Percentiles rank a stretch among this genome's conserved stretches.
Conservation (phyloP, 495 filamentous ascomycete genomes). For the Bryoglossum gracile region DNA sequence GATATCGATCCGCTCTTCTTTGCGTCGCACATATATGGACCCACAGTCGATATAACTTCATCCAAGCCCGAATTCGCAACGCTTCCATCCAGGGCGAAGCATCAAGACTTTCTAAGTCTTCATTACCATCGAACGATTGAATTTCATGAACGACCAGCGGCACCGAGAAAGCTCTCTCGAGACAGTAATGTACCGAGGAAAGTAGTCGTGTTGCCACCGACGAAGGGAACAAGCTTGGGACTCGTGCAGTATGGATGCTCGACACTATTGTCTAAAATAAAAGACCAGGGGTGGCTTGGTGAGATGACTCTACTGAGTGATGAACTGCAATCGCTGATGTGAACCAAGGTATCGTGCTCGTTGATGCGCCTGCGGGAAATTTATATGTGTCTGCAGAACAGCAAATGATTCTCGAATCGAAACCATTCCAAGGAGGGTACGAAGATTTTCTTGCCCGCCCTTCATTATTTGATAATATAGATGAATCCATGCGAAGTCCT, state of each 20-base stretch:
- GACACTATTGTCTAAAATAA: background rate
- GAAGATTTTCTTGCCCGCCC: conserved; percentile 4
- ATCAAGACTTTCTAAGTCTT: conserved; percentile 18
- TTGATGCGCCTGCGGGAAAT: background rate
- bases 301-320: background rate
- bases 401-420: background rate
- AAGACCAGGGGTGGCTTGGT: conserved; percentile 12
- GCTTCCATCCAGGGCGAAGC: conserved; percentile 12
- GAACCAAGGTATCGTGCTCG: conserved; percentile 6
- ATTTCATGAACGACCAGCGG: conserved; percentile 6
- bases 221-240: conserved; percentile 2
- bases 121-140: conserved; percentile 11
- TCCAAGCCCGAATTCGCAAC: conserved; percentile 4
- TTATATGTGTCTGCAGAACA: background rate
- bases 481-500: no score
- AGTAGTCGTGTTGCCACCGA: conserved; percentile 10
- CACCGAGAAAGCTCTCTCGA: conserved; percentile 3
- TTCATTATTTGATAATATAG: no score
- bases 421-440: conserved; percentile 13
- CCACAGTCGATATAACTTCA: background rate
- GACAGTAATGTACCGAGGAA: conserved; percentile 19
- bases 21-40: conserved; percentile 15
- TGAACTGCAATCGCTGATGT: no score
- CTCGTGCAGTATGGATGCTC: conserved; percentile 13
- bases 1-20: conserved; percentile 22